Base-by-base conservation (phyloP, 2,329 filamentous ascomycete genomes). In the Elsinoe batatas region DNA sequence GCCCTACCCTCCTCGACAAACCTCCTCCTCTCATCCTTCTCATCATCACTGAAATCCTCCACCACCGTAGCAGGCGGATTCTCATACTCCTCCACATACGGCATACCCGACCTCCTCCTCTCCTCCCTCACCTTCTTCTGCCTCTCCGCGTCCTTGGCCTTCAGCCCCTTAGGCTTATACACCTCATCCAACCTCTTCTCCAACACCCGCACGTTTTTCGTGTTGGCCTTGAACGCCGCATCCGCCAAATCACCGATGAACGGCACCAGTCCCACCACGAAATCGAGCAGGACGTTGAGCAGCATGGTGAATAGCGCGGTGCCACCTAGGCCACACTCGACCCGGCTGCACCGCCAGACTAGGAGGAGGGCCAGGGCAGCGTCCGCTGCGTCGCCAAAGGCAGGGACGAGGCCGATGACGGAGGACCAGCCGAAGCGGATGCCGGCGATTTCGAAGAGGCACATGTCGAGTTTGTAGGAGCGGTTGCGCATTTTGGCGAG, bases 371-470 rank as follows among this genome's bases (percentile, higher is more conserved):
- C 87, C 65, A 96, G 77, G 50, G 88, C 73, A 7, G 81, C 75
- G 66, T 95, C 91, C 12, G 85, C 69, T 8, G 78, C 78, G 68
- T 95, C 91, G 47, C 91, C 91, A 59, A 87, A 73, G 80, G 81
- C 81, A 63, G 93, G 93, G 55, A 97, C 71, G 6, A 97, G 67
- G 12, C 85, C 93, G 64, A 97, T 88, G 57, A 95, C 80, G 63
- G 85, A 87, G 53, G 87, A 82, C 89, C 90, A 96, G 55, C 93
- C 93, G 66, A 97, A 91, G 57, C 84, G 81, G 58, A 95, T 79
- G 42, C 90, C 89, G 61, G 86, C 81, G 66, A 88, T 81, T 65
- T 81, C 90, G 74, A 91, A 94, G 5, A 95, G 79, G 56, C 80
- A 81, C 76, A 89, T 86, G 70, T 97, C 93, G 22, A 96, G 80